Percentiles rank a stretch among this genome's conserved stretches.
Evolutionary conservation across 2,329 filamentous ascomycete genomes (phyloP).

Genomic region (Diplodia corticola): DNA sequence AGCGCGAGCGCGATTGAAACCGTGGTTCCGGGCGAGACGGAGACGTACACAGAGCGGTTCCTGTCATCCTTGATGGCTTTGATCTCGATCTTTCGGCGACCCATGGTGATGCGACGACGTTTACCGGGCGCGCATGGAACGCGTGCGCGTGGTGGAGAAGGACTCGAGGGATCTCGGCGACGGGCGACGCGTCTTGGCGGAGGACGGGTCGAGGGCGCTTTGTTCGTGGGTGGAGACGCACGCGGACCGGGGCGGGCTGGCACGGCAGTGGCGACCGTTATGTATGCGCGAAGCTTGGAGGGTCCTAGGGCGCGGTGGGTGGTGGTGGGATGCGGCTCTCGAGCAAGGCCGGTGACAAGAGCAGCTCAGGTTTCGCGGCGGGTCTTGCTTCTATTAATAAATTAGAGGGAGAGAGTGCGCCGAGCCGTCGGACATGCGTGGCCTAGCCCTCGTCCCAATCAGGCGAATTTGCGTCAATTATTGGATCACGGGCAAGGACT

Average conservation of each 20-base stretch:
- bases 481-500: neutral
- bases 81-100: conserved; percentile 99
- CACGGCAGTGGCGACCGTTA: conserved; percentile 17
- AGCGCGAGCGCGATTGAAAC: conserved; percentile 29
- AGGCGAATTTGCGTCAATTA: conserved; percentile 1
- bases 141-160: conserved; percentile 13
- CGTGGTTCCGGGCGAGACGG: conserved; percentile 2
- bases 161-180: conserved; percentile 13
- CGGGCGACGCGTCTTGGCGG: conserved; percentile 19
- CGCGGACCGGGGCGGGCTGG: neutral
- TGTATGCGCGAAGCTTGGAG: conserved; percentile 8
- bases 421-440: conserved; percentile 11
- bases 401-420: conserved; percentile 5
- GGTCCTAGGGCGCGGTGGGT: neutral
- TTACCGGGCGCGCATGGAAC: conserved; percentile 18
- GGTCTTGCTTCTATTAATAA: conserved; percentile 17
- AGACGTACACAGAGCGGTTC: conserved; percentile 90
- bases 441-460: neutral
- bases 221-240: conserved; percentile 17
- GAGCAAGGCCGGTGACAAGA: conserved; percentile 11
- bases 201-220: conserved; percentile 12
- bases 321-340: conserved; percentile 23
- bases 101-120: conserved; percentile 60
- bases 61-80: conserved; percentile 99
- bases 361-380: conserved; percentile 19